These are phyloP conservation scores for Didymella pomorum DNA, from an alignment of 2,329 filamentous ascomycete species.

Conservation along the genomic window DNA sequence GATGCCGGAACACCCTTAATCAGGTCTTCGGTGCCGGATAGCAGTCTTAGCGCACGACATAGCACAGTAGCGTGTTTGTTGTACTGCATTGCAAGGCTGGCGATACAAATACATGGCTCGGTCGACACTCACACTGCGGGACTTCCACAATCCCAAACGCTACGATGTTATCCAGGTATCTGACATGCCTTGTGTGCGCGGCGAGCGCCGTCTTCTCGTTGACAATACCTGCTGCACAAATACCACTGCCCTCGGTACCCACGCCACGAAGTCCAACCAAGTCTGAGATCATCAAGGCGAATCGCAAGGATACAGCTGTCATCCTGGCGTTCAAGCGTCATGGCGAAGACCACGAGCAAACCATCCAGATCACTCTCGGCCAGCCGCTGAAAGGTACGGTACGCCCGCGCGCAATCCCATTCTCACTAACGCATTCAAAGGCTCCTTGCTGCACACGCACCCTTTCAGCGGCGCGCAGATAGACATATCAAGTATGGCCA, in stretches of 20 bases:
- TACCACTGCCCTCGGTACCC: not conserved
- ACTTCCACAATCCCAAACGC: too few relatives aligned
- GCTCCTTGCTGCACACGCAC: slow-evolving; percentile 5
- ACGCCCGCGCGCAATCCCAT: not conserved
- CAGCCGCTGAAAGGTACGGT: slow-evolving; percentile 11
- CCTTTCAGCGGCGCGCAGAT: not conserved
- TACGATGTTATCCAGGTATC: too few relatives aligned
- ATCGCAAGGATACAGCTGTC: not conserved
- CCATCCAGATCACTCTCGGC: slow-evolving; percentile 28
- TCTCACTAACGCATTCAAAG: not conserved
- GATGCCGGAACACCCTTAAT: too few relatives aligned
- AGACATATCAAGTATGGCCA: too few relatives aligned
- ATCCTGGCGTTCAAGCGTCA: slow-evolving; percentile 6
- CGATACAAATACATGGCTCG: too few relatives aligned
- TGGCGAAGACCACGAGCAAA: slow-evolving; percentile 20
- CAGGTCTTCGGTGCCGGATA: too few relatives aligned
- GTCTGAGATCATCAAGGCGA: not conserved
- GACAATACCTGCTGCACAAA: not conserved
- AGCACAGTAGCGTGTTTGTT: not conserved
- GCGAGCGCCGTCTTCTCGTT: not conserved
- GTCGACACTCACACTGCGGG: too few relatives aligned
- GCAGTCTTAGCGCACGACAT: not conserved
- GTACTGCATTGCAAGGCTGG: too few relatives aligned
- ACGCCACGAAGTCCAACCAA: not conserved
- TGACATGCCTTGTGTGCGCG: not conserved